Conservation (phyloP, 2,329 filamentous ascomycete genomes). For the Fusarium staphyleae region DNA sequence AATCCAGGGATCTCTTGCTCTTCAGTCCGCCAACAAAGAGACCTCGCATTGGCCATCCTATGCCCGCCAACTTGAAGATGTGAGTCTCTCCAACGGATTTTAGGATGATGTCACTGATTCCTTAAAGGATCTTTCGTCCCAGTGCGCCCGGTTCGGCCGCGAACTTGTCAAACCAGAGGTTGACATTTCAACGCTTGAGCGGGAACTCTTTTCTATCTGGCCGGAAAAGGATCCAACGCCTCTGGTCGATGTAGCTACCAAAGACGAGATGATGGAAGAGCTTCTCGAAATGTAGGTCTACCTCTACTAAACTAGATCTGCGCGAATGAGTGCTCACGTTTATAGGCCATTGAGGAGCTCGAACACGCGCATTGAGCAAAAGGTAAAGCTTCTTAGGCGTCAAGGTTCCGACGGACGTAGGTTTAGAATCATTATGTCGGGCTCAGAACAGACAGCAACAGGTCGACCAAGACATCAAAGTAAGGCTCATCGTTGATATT, state of each 20-base stretch:
- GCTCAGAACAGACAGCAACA: slow-evolving; percentile 29
- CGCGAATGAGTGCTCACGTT: slow-evolving; percentile 2
- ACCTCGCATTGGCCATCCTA: slow-evolving; percentile 49
- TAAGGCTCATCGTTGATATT: background rate
- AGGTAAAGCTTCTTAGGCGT: slow-evolving; percentile 39
- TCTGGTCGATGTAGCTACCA: slow-evolving; percentile 43
- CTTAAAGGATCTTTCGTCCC: slow-evolving; percentile 38
- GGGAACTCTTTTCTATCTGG: slow-evolving; percentile 44
- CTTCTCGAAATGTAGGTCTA: slow-evolving; percentile 40
- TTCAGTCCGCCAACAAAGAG: slow-evolving; percentile 22
- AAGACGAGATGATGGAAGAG: slow-evolving; percentile 46
- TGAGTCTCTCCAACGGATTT: slow-evolving; percentile 14
- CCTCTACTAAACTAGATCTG: too few relatives aligned
- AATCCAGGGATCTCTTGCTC: slow-evolving; percentile 26
- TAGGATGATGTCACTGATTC: slow-evolving; percentile 4
- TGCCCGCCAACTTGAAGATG: slow-evolving; percentile 43
- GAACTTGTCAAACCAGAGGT: slow-evolving; percentile 41
- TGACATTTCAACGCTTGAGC: slow-evolving; percentile 18
- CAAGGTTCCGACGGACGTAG: slow-evolving; percentile 39
- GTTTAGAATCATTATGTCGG: slow-evolving; percentile 40
- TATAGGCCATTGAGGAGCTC: slow-evolving; percentile 31
- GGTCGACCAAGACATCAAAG: slow-evolving; percentile 36
- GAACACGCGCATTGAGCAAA: slow-evolving; percentile 31
- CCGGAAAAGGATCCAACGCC: slow-evolving; percentile 39
- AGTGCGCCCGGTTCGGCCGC: slow-evolving; percentile 39